A percentile compares a stretch with the other conserved stretches of the same genome.
Evolutionary conservation across 2,329 filamentous ascomycete genomes (phyloP).

Genomic region (Podosphaera xanthii): DNA sequence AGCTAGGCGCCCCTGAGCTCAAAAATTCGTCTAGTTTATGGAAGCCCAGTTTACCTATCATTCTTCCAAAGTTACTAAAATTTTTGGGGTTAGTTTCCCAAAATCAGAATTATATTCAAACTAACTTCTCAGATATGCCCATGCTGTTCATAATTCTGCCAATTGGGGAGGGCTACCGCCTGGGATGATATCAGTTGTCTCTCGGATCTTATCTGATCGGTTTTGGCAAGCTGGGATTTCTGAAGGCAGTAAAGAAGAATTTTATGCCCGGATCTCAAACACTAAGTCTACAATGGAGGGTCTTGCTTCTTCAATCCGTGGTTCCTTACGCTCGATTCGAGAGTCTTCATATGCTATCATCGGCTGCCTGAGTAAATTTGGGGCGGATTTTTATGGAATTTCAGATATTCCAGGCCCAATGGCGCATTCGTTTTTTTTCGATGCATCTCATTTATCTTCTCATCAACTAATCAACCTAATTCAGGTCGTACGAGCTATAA

Average conservation of each 20-base stretch:
- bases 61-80: conserved; percentile 69
- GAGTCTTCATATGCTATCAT: conserved; percentile 89
- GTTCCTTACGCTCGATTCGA: conserved; percentile 67
- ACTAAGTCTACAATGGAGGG: conserved; percentile 82
- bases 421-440: conserved; percentile 61
- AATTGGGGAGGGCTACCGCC: conserved; percentile 61
- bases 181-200: conserved; percentile 57
- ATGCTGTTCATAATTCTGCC: conserved; percentile 68
- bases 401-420: conserved; percentile 61
- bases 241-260: conserved; percentile 84
- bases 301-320: conserved; percentile 78
- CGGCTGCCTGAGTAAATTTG: conserved; percentile 75
- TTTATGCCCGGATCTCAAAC: conserved; percentile 74
- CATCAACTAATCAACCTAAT: conserved; percentile 90
- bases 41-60: conserved; percentile 57
- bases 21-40: conserved; percentile 61
- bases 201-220: conserved; percentile 68
- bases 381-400: conserved; percentile 79
- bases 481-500: conserved; percentile 67
- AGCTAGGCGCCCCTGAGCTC: conserved; percentile 49
- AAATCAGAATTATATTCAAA: not conserved
- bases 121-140: conserved; percentile 42
- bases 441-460: conserved; percentile 62
- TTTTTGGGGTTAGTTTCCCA: conserved; percentile 32
- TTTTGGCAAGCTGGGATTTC: conserved; percentile 99